Base-by-base conservation (phyloP, 75 land plant species). In the Selaginella tamariscina region DNA sequence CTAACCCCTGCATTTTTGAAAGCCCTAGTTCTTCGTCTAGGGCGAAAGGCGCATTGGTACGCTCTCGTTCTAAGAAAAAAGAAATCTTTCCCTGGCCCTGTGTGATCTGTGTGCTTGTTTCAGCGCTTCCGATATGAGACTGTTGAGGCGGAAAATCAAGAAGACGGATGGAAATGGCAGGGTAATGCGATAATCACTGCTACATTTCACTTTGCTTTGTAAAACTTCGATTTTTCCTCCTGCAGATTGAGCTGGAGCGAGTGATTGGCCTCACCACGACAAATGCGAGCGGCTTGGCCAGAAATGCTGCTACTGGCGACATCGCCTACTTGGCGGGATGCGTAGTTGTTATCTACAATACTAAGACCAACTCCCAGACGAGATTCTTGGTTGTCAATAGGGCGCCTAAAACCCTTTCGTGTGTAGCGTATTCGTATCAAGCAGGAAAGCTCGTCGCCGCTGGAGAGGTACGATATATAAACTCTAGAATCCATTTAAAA, bases 261-360 rank as follows among this genome's bases (percentile, higher is more conserved):
- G 75, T 84, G 5, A 81, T 86, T 63, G 87, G 86, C 18, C 32
- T 84, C 60, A 86, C 87, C 2, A 76, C 86, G 2, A 76, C 65
- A 44, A 79, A 68, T 26, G 55, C 72, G 54, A 79, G 72, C 39
- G 87, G 84, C 22, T 71, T 84, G 57, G 81, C 87, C 27, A 71
- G 77, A 49, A 82, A 75, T 75, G 9, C 55, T 29, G 33, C 72
- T 20, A 77, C 74, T 22, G 75, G 76, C n/a, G 78, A 73, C 11
- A 64, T 82, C 22, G 89, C 68, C 0, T 86, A 84, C 66, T 32
- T 84, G 71, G 86, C 89, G 0, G 89, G 86, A 1, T 84, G 84
- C 59, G 84, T 86, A n/a, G 82, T 76, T 27, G 89, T 86, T 28
- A 76, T 86, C 26, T 77, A 79, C 80, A 69, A 81, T 56, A 78